Evolutionary conservation across 1,139 yeast genomes (phyloP).

Genomic region (Yamadazyma spencermartinsiae): DNA sequence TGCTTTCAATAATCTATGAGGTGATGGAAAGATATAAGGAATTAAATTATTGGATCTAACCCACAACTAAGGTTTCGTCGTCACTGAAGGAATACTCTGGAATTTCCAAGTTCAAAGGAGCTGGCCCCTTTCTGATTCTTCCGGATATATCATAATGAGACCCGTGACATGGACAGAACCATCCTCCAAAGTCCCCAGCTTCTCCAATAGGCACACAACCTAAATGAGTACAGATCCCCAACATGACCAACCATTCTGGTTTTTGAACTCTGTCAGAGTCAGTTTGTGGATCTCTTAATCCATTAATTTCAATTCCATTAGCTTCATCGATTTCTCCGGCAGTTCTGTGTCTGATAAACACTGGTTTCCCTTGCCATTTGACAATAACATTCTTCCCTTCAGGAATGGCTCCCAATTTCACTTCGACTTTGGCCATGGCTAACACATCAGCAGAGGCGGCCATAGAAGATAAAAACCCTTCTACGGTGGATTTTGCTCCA

Average conservation of each 20-base stretch:
- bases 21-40: background rate
- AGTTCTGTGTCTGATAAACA: slow-evolving; percentile 99
- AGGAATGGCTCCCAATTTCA: slow-evolving; percentile 90
- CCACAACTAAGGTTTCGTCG: slow-evolving; percentile 78
- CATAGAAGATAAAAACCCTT: slow-evolving; percentile 89
- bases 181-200: slow-evolving; percentile 99
- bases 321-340: slow-evolving; percentile 93
- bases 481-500: slow-evolving; percentile 97
- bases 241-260: slow-evolving; percentile 98
- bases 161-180: slow-evolving; percentile 99
- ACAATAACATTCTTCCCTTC: slow-evolving; percentile 97
- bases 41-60: slow-evolving; percentile 25
- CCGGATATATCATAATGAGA: slow-evolving; percentile 99
- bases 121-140: slow-evolving; percentile 99
- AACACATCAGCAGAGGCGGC: slow-evolving; percentile 98
- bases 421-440: slow-evolving; percentile 99
- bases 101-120: slow-evolving; percentile 97
- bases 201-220: slow-evolving; percentile 99
- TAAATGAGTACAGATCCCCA: slow-evolving; percentile 99
- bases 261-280: slow-evolving; percentile 93
- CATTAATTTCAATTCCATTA: slow-evolving; percentile 67
- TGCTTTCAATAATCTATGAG: background rate
- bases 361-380: slow-evolving; percentile 99
- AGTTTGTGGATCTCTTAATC: slow-evolving; percentile 90
- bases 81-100: slow-evolving; percentile 86